Base-by-base conservation (phyloP, 2,329 filamentous ascomycete species). In the Xenosphaeropsis pyriputrescens region DNA sequence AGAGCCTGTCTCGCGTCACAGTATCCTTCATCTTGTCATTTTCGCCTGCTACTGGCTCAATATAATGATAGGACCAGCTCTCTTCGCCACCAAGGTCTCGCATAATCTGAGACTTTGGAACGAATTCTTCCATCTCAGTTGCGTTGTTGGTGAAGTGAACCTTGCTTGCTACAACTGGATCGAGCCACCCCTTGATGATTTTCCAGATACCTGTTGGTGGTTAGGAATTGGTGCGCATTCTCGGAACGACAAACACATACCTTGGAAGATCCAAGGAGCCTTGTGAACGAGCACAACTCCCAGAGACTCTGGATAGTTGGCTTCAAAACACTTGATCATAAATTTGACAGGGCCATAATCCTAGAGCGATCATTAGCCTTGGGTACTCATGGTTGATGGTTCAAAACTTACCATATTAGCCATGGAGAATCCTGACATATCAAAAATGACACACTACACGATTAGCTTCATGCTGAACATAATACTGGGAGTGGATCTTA, bases 301-400 rank as follows among this genome's bases (percentile, higher is more conserved):
- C 1, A 98, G 69, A 35, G 77, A 89, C 58, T 98, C 91, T 1
- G 91, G 91, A 50, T 96, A 98, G 57, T 98, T 96, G 42, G 91
- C 91, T 63, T 98, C 91, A 54, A 98, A 98, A 58, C 88, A 94
- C 60, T 94, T 93, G 59, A 98, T 95, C 81, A 98, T 95, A 62
- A 96, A 98, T 54, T 94, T 98, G 40, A 98, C 85, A 1, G 91
- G 89, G 0, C 83, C 75, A 57, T 96, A 96, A 58, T 98, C 91
- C 76, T 80, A 40, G 11, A 8, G 14, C 12, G 12, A 31, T 26
- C 8, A 41, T 57, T 29, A 53, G 50, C 29, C 14, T 38, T 32
- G 15, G 12, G 18, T 29, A 18, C 7, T 26, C 19, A 33, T 18
- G 11, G 29, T 7, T 18, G 13, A 34, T 29, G 18, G 16, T 11